Base-by-base conservation (phyloP, 2,329 filamentous ascomycete species). In the Pseudogymnoascus sp. region DNA sequence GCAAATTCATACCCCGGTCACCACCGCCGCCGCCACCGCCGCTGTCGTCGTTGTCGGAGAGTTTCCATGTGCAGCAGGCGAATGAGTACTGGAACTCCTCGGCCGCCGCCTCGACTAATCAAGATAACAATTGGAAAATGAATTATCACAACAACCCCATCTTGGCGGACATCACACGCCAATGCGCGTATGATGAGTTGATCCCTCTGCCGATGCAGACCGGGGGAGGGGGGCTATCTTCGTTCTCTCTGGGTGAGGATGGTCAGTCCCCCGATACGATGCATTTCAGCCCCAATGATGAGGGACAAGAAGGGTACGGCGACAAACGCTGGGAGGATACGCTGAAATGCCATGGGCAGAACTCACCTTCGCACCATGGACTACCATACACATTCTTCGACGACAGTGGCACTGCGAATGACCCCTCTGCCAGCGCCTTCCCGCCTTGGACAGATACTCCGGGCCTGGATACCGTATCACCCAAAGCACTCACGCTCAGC, bases 1-100 rank as follows among this genome's bases (percentile, higher is more conserved):
- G 11, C 5, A 47, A 47, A 47, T 47, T 47, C 12, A 4, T 14
- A 1, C 5, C 18, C 3, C 11, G 42, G 16, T 11, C 18, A 5
- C 37, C 16, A 21, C 2, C 23, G 14, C 28, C 44, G 2, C 18
- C 16, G 16, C 2, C 23, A 7, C 28, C 44, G 2, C 18, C 16
- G 16, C 18, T 10, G 8, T 11, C 18, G 8, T 11, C 16, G 40
- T 11, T 5, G 18, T 5, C 12, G 12, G 35, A 37, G 12, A 6
- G 44, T 1, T 31, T 28, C 4, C 44, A 28, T 8, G 7, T 53
- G 23, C 44, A 47, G 2, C 42, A 50, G 42, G 44, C 2, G 14
- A 53, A 31, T 31, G 44, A 53, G 44, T 53, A 53, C 10, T 53
- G 44, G 44, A 10, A n/a, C n/a, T n/a, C 7, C 23, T 16, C 23